Conservation (phyloP, 2,329 filamentous ascomycete species). For the Emergomyces africanus region DNA sequence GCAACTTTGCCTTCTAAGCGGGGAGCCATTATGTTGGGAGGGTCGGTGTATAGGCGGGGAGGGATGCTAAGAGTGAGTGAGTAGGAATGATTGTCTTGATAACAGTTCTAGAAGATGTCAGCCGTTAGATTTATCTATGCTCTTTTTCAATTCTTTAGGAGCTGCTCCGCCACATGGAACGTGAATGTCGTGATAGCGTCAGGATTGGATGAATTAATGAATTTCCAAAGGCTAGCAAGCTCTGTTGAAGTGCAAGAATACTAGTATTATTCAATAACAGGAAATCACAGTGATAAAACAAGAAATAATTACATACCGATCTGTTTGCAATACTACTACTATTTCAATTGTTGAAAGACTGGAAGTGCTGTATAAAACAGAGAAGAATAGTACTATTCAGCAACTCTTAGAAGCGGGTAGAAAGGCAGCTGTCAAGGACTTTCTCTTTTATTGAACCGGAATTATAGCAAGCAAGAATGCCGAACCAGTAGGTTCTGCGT, state of each 20-base stretch:
- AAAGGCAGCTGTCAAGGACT: background rate
- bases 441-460: background rate
- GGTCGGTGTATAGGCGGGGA: background rate
- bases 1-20: constrained; percentile 33
- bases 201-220: background rate
- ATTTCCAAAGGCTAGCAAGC: background rate
- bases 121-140: background rate
- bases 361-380: background rate
- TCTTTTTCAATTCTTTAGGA: background rate
- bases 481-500: background rate
- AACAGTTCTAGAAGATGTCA: background rate
- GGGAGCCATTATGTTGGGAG: constrained; percentile 9
- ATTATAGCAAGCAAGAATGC: too few species aligned
- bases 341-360: background rate
- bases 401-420: background rate
- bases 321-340: background rate
- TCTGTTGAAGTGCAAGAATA: background rate
- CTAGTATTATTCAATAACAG: background rate
- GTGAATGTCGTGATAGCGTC: background rate
- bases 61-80: background rate
- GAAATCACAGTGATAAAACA: background rate
- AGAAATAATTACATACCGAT: background rate
- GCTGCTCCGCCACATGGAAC: background rate
- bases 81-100: background rate
- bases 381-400: background rate